Conservation (phyloP, 441 rosid genomes). For the Bruguiera hainesii region DNA sequence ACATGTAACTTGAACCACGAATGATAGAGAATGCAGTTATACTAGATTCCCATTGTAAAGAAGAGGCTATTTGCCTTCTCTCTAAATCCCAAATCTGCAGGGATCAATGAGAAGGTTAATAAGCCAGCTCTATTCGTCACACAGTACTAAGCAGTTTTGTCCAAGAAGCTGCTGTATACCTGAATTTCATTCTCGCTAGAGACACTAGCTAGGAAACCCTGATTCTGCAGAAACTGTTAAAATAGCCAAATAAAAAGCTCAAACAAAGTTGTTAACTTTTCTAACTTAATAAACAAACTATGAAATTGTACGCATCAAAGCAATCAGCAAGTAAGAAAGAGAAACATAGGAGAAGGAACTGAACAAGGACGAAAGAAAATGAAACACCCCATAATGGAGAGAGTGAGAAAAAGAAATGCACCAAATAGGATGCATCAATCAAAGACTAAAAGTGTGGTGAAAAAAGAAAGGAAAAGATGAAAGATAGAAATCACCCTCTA, state of each 20-base stretch:
- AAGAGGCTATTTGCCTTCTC: conserved; percentile 34
- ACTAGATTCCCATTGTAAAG: conserved; percentile 51
- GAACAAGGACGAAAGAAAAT: background rate
- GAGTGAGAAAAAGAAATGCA: background rate
- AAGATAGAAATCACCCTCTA: background rate
- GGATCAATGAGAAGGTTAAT: conserved; percentile 16
- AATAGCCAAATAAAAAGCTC: background rate
- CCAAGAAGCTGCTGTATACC: conserved; percentile 28
- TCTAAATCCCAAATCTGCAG: conserved; percentile 63
- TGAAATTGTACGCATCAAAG: background rate
- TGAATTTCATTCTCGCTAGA: conserved; percentile 54
- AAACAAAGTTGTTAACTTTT: background rate
- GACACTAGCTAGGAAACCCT: conserved; percentile 49
- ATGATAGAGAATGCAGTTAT: conserved; percentile 61
- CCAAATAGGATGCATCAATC: background rate
- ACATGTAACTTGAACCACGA: conserved; percentile 55
- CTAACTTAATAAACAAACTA: background rate
- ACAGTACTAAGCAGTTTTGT: background rate
- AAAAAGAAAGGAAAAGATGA: background rate
- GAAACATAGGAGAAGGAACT: background rate
- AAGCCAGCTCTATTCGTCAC: conserved; percentile 17
- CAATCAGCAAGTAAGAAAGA: background rate
- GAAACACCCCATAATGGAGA: background rate
- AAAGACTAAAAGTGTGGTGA: background rate
- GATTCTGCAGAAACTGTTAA: conserved; percentile 58